Evolutionary conservation across 2,329 filamentous ascomycete genomes (phyloP).

Genomic region (Gaeumannomyces tritici): DNA sequence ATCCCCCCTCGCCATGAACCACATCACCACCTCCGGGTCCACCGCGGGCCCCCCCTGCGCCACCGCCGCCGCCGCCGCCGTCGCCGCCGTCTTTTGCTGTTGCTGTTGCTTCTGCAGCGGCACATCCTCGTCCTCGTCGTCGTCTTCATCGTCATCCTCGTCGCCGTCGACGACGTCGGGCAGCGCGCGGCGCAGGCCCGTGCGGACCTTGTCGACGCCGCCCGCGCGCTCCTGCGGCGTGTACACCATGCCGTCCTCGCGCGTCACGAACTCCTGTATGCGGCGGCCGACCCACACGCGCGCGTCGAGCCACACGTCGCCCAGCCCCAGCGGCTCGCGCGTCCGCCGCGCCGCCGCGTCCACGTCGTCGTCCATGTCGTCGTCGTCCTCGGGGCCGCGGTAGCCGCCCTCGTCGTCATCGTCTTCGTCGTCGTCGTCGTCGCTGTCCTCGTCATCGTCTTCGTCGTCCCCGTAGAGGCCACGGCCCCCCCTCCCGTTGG

Average conservation of each 20-base stretch:
- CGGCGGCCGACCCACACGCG: conserved; percentile 20
- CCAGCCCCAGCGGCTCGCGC: conserved; percentile 22
- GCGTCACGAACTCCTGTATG: conserved; percentile 25
- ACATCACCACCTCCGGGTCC: conserved; percentile 37
- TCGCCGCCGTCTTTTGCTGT: conserved; percentile 14
- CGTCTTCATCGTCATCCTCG: conserved; percentile 41
- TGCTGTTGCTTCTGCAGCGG: conserved; percentile 9
- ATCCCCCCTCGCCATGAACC: conserved; percentile 34
- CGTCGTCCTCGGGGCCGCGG: conserved; percentile 13
- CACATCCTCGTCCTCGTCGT: conserved; percentile 28
- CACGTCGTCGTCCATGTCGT: conserved; percentile 25
- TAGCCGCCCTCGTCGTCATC: conserved; percentile 24
- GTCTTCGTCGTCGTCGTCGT: conserved; percentile 20
- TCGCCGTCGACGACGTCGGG: conserved; percentile 48
- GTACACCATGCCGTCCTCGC: conserved; percentile 54
- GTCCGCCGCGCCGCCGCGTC: conserved; percentile 12
- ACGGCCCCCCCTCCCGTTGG: not conserved
- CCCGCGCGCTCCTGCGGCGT: conserved; percentile 59
- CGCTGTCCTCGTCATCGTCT: conserved; percentile 15
- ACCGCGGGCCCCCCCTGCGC: conserved; percentile 21
- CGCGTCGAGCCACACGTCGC: conserved; percentile 26
- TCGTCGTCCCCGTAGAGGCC: conserved; percentile 11
- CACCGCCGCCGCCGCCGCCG: conserved; percentile 10
- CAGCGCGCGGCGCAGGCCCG: conserved; percentile 51
- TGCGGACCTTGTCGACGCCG: conserved; percentile 62